Conservation (phyloP, 202 grass and related monocot species). For the Schoenoplectus tabernaemontani region DNA sequence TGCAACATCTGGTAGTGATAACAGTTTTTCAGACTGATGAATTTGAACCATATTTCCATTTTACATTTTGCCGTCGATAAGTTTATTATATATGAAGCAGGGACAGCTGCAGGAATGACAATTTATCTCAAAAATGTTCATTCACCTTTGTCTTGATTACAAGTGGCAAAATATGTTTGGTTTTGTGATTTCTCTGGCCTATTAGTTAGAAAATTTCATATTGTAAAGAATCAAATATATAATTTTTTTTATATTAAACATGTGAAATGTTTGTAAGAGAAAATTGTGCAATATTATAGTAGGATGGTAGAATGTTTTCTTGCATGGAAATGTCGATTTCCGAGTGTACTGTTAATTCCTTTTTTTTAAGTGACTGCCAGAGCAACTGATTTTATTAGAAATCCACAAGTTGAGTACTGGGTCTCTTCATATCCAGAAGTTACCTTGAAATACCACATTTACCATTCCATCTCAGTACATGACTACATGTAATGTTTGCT, state of each 20-base stretch:
- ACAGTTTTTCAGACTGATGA: background rate
- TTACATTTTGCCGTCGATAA: background rate
- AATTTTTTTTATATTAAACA: background rate
- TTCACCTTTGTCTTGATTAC: background rate
- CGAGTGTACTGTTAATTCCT: background rate
- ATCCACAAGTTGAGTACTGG: background rate
- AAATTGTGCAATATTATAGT: background rate
- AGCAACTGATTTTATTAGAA: background rate
- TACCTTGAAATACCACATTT: too few species aligned
- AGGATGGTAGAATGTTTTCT: background rate
- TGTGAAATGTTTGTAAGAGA: background rate
- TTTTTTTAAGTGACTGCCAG: background rate
- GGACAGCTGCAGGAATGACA: background rate
- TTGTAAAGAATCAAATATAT: constrained; percentile 12
- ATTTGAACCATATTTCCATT: background rate
- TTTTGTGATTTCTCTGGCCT: background rate
- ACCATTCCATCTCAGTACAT: too few species aligned
- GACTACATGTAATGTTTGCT: too few species aligned
- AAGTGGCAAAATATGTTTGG: background rate
- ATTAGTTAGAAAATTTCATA: constrained; percentile 13
- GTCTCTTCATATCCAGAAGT: background rate
- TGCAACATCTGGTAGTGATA: background rate
- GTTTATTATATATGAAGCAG: background rate
- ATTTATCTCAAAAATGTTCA: background rate
- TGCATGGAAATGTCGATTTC: background rate